Base-by-base conservation (phyloP, 305 asterid species). In the Fraxinus paxiana region DNA sequence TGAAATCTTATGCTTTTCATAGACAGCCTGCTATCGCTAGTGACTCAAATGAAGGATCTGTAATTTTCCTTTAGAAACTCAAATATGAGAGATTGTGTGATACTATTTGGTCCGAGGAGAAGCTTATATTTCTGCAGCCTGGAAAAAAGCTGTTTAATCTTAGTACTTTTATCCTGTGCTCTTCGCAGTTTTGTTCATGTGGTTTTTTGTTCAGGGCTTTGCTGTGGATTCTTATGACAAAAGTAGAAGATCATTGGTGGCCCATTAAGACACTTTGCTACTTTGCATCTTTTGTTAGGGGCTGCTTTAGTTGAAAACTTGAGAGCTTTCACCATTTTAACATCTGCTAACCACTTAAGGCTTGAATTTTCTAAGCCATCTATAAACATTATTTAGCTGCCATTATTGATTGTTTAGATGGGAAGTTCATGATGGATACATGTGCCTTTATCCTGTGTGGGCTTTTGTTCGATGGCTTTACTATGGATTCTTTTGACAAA, bases 1-100 rank as follows among this genome's bases (percentile, higher is more conserved):
- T 35, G 75, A 70, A 31, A 38, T 70, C 75, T 70, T 70, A 6
- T 87, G 89, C 91, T 88, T 91, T 92, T 86, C 87, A 77, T 91
- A 80, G 88, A 83, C 87, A 81, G 85, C 81, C 88, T 90, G 88
- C 90, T 89, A 83, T 82, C 88, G 86, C 79, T 91, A 84, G 88
- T 82, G 82, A 77, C 80, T 81, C 88, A 70, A 77, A 69, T 80
- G 89, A 87, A 80, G 92, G 81, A 82, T 82, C 88, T 83, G 82
- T 87, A 79, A 85, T 85, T 88, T 82, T 85, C 84, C 90, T 83
- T 90, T 87, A 75, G 77, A 80, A 87, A 77, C 80, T 87, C 80
- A 81, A 88, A 70, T 74, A 43, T 84, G 88, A 86, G 89, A 85
- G 87, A 77, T 81, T 15, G 85, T 87, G 82, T 70, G 69, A 65